Conservation (phyloP, 2,329 filamentous ascomycete genomes). For the Cladosporium oxysporum region DNA sequence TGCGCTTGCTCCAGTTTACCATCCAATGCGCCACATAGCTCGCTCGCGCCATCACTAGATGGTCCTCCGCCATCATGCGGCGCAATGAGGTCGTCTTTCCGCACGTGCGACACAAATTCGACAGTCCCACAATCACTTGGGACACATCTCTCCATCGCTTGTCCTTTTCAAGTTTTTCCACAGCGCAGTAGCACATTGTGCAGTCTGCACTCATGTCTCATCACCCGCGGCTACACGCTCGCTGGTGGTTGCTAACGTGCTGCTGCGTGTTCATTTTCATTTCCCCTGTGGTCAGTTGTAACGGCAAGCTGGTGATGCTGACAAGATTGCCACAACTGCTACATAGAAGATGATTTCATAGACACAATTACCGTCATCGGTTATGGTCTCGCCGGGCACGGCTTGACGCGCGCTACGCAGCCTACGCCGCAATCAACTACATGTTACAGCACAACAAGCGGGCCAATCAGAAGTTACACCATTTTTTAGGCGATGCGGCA, state of each 20-base stretch:
- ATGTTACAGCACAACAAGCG: background rate
- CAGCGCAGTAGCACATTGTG: background rate
- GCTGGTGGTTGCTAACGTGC: background rate
- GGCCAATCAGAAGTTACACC: background rate
- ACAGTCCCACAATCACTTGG: background rate
- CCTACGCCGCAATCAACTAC: constrained; percentile 2
- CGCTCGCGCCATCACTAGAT: background rate
- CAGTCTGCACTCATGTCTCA: background rate
- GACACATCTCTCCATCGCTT: background rate
- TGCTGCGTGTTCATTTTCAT: background rate
- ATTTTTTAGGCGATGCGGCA: background rate
- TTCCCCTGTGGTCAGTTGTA: background rate
- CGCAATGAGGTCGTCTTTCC: background rate
- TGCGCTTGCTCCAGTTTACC: background rate
- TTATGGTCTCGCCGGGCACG: background rate
- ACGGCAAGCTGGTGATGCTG: background rate
- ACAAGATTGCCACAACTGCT: background rate
- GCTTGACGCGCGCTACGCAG: constrained; percentile 3
- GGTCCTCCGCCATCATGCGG: background rate
- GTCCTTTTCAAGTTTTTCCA: background rate
- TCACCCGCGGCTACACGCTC: background rate
- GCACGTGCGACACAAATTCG: background rate
- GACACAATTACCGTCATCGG: background rate
- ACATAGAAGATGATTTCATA: background rate
- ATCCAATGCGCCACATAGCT: background rate